A percentile compares a stretch with the other conserved stretches of the same genome.
These are phyloP conservation scores for Plantago lanceolata DNA, from an alignment of 305 asterid species.

Conservation along the genomic window DNA sequence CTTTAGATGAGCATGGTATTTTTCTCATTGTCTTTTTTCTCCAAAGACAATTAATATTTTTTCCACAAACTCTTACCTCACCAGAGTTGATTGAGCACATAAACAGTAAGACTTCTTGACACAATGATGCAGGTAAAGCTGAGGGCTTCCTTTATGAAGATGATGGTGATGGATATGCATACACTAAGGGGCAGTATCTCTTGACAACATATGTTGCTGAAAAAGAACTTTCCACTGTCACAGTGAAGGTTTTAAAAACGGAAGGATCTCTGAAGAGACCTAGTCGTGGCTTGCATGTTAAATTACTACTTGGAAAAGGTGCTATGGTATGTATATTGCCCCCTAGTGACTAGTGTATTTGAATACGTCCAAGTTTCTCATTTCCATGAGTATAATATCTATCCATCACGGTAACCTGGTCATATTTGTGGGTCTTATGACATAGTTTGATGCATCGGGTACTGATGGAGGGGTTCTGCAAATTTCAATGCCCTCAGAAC, in stretches of 20 bases:
- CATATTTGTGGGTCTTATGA: conserved; percentile 15
- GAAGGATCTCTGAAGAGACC: conserved; percentile 89
- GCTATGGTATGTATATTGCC: conserved; percentile 56
- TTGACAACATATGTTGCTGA: conserved; percentile 85
- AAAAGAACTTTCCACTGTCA: conserved; percentile 56
- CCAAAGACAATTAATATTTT: neutral
- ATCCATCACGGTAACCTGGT: conserved; percentile 8
- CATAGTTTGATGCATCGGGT: conserved; percentile 78
- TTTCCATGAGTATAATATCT: conserved; percentile 1
- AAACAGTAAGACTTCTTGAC: neutral
- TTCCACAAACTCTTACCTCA: neutral
- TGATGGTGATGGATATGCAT: conserved; percentile 88
- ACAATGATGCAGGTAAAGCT: conserved; percentile 68
- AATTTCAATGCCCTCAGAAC: conserved; percentile 64
- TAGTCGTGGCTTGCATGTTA: conserved; percentile 68
- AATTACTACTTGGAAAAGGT: conserved; percentile 66
- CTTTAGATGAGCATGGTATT: conserved; percentile 71
- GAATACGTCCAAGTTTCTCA: conserved; percentile 10
- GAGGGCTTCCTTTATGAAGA: conserved; percentile 87
- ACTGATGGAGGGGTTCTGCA: conserved; percentile 67
- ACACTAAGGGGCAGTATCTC: conserved; percentile 58
- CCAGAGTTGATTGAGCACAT: neutral
- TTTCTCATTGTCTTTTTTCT: conserved; percentile 2
- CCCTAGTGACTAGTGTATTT: neutral
- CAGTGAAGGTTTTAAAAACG: conserved; percentile 58